These are phyloP conservation scores for Aegilops umbellulata DNA, from an alignment of 176 grass and related monocot species.

Conservation along the genomic window DNA sequence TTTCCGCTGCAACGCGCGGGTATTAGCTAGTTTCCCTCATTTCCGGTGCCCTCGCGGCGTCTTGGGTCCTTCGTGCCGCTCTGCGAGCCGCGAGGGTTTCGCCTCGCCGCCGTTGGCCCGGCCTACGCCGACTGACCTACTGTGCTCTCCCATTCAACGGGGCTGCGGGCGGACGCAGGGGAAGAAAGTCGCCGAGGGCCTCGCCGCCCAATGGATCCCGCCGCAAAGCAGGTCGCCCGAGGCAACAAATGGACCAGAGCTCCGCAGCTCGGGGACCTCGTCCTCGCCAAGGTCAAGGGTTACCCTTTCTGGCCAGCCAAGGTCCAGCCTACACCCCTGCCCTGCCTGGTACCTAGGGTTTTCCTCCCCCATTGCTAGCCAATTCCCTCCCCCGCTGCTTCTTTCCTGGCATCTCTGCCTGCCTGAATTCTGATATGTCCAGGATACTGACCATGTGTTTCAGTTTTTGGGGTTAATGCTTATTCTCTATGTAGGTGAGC, in stretches of 20 bases:
- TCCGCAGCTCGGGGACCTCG: constrained; percentile 81
- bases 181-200: background rate
- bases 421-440: background rate
- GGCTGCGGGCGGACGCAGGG: background rate
- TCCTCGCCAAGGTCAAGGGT: constrained; percentile 97
- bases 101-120: too few species aligned
- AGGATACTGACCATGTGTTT: background rate
- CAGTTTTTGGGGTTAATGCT: background rate
- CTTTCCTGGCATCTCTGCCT: background rate
- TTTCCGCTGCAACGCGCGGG: too few species aligned
- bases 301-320: constrained; percentile 92
- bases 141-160: background rate
- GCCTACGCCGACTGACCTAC: too few species aligned
- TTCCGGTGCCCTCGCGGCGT: too few species aligned
- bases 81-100: background rate
- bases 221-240: constrained; percentile 54
- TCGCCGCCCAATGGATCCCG: constrained; percentile 58
- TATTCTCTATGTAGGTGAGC: constrained; percentile 62
- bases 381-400: background rate
- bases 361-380: background rate
- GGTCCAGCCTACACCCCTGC: constrained; percentile 26
- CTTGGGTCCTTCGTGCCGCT: background rate
- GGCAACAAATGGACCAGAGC: constrained; percentile 56
- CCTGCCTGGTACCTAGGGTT: constrained; percentile 12
- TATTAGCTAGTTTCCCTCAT: too few species aligned